Base-by-base conservation (phyloP, 2,329 filamentous ascomycete genomes). In the Corniculantispora saksenae region DNA sequence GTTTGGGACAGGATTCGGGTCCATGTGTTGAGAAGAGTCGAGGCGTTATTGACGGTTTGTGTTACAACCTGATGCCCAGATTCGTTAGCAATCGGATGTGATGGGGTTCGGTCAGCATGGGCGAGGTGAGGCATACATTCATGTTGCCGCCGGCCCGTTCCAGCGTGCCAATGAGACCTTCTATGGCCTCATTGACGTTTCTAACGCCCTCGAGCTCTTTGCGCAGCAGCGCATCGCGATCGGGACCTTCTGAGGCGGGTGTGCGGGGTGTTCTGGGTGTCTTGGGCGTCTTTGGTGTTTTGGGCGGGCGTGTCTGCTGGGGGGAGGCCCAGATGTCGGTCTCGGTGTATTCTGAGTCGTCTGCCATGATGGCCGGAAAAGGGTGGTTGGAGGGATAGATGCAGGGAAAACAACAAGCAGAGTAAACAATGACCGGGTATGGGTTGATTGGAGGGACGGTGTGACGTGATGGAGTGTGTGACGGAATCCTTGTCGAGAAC, bases 1-100 rank as follows among this genome's bases (percentile, higher is more conserved):
- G 95, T 97, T 78, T 99, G 95, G 8, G 93, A 95, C 15, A 99
- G 86, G 69, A 99, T 97, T 61, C 93, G 89, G 10, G 93, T 97
- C 94, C 94, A 99, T 19, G 94, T 97, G 72, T 96, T 93, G 38
- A 99, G 88, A 17, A 99, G 86, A 1, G 91, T 91, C 17, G 94
- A 96, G 3, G 95, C 93, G 63, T 94, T 94, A 69, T 86, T 86
- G 50, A 98, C 93, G 3, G 95, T 97, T 67, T 86, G 86, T 62
- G 91, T 91, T 43, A 98, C 94, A 27, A 91, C 96, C 91, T 70
- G 55, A 47, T 47, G 23, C 63, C 70, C 32, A 65, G 71, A 55
- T 59, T 66, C 56, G 47, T 59, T 19, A 63, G 43, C 25, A 62
- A 53, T n/a, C 51, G 48, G 63, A 29, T 27, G 40, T 9, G 48